A percentile compares a stretch with the other conserved stretches of the same genome.
These are phyloP conservation scores for Tagetes erecta DNA, from an alignment of 129 eudicot genomes.

Conservation along the genomic window DNA sequence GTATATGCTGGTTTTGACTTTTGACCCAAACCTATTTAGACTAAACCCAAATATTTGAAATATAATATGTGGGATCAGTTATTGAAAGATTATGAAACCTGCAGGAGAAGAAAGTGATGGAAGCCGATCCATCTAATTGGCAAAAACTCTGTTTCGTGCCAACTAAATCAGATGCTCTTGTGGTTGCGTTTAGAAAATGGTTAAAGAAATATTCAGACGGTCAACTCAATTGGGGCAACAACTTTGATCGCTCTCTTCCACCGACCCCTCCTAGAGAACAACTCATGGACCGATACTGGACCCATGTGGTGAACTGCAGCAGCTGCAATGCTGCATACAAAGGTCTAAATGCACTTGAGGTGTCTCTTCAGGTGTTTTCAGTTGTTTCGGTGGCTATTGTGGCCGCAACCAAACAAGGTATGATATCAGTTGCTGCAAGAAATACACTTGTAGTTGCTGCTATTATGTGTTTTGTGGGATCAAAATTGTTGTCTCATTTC, in stretches of 20 bases:
- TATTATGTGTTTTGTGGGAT: constrained; percentile 65
- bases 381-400: constrained; percentile 56
- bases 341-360: constrained; percentile 49
- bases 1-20: neutral
- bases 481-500: constrained; percentile 81
- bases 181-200: constrained; percentile 76
- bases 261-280: constrained; percentile 81
- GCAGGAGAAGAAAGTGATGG: constrained; percentile 69
- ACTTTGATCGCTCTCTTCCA: constrained; percentile 53
- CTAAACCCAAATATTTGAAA: neutral
- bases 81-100: constrained; percentile 19
- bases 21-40: neutral
- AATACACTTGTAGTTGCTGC: constrained; percentile 44
- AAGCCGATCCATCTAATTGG: constrained; percentile 65
- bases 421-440: constrained; percentile 41
- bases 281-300: constrained; percentile 83
- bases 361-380: constrained; percentile 56
- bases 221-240: constrained; percentile 61
- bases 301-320: constrained; percentile 66
- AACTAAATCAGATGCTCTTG: constrained; percentile 74
- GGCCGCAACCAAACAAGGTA: constrained; percentile 62
- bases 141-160: constrained; percentile 76
- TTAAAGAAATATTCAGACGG: constrained; percentile 65
- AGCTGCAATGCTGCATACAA: constrained; percentile 74
- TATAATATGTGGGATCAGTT: neutral